phyloP scores from a whole-genome alignment of 1,284 basidiomycete genomes.

The Ustilago curta region DNA sequence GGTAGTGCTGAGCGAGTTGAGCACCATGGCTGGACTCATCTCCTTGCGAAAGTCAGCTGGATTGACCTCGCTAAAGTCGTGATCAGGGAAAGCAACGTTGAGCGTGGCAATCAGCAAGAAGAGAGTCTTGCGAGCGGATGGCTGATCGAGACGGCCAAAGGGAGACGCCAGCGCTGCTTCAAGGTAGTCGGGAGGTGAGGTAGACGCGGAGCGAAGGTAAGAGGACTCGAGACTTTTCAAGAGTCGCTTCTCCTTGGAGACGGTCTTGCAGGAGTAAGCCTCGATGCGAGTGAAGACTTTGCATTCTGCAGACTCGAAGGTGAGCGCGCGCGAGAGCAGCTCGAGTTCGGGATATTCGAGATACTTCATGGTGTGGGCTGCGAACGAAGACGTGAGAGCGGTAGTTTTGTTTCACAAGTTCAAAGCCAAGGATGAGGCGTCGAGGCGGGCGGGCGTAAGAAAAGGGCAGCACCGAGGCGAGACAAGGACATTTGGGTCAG shows the following conservation, averaged over 20 bases:
- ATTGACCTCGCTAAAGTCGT: constrained; percentile 93
- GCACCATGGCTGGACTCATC: constrained; percentile 68
- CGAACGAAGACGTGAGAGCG: constrained; percentile 1
- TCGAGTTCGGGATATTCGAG: constrained; percentile 85
- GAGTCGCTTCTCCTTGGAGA: constrained; percentile 95
- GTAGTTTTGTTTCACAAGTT: neutral
- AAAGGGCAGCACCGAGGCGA: constrained; percentile 4
- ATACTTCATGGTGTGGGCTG: constrained; percentile 79
- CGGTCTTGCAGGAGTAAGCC: constrained; percentile 97
- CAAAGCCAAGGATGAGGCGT: constrained; percentile 3
- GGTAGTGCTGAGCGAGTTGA: constrained; percentile 66
- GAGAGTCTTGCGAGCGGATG: constrained; percentile 82
- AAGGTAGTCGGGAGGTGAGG: constrained; percentile 63
- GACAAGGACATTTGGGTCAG: constrained; percentile 25
- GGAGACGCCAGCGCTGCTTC: constrained; percentile 65
- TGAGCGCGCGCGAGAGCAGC: constrained; percentile 83
- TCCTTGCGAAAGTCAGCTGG: constrained; percentile 85
- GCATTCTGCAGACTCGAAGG: constrained; percentile 80
- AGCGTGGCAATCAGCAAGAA: constrained; percentile 95
- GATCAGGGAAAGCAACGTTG: constrained; percentile 96
- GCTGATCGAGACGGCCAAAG: constrained; percentile 71
- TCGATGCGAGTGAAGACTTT: constrained; percentile 92
- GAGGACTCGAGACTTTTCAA: constrained; percentile 80
- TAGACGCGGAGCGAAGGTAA: constrained; percentile 63
- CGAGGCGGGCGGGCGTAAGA: neutral